These are phyloP conservation scores for Acorus calamus DNA, from an alignment of 106 monocot species.

Conservation along the genomic window DNA sequence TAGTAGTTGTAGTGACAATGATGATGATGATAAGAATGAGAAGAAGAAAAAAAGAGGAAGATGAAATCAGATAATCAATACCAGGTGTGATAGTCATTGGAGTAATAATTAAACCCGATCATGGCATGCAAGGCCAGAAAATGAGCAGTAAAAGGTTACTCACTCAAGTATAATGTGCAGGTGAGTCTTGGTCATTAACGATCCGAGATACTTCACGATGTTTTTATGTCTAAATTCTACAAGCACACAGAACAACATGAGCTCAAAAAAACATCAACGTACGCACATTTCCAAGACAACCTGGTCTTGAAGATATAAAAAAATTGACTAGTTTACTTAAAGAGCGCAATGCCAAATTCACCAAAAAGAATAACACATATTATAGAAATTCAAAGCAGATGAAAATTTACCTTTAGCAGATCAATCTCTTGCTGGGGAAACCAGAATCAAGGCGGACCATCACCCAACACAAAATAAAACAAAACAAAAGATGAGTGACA, in stretches of 20 bases:
- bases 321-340: no score
- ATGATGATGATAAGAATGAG: no score
- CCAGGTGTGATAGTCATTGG: no score
- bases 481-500: not conserved
- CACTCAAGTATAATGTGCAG: constrained; percentile 98
- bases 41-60: no score
- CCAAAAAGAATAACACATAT: not conserved
- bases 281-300: not conserved
- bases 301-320: not conserved
- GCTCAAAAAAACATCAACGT: not conserved
- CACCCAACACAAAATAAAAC: not conserved
- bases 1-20: no score
- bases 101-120: no score
- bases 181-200: constrained; percentile 93
- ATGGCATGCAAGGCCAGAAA: not conserved
- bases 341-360: no score
- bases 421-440: constrained; percentile 18
- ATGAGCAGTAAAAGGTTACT: not conserved
- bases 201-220: constrained; percentile 97
- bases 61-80: no score
- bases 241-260: not conserved
- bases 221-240: constrained; percentile 99
- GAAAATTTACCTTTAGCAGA: constrained; percentile 16
- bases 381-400: not conserved
- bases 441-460: not conserved